Evolutionary conservation across 352 stramenopile species (phyloP), one percentile per base, ranked within the genome.

Genomic region (Phytopythium helicoides): DNA sequence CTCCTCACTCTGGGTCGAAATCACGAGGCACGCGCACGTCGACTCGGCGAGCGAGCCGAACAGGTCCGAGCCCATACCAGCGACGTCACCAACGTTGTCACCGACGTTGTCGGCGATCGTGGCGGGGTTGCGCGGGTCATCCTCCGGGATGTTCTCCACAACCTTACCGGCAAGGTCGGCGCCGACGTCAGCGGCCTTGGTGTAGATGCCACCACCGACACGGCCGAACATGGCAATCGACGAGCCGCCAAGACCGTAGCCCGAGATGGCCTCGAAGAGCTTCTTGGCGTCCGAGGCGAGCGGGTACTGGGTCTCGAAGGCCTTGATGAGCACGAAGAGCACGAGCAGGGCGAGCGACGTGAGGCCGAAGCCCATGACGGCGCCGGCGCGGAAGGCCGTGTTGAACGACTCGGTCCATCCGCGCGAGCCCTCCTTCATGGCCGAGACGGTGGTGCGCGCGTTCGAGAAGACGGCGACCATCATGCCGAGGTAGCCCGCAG

Each of bases 81-180:
- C 97, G 47, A 99, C 96, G 80, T 99, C 97, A 76, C 97, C 97
- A 26, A 99, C 97, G 67, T 99, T 99, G 82, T 99, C 97, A 71
- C 97, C 97, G 41, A 99, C 97, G 71, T 99, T 99, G 77, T 99
- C 97, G 22, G 97, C 97, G 87, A 99, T 99, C 5, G 95, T 98
- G 46, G 97, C 97, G 14, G 97, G 97, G 80, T 99, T 99, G 54
- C 96, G 88, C 54, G 97, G 97, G 90, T 99, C 97, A 69, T 99
- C 97, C 71, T 99, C 97, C 21, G 97, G 97, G 61, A 99, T 99
- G 71, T 97, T 97, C 68, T 98, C 89, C 22, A 99, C 96, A 18
- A 99, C 95, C 80, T 99, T 99, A 67, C 97, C 97, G 19, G 98
- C 97, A 65, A 99, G 89, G 90, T 99, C 97, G 46, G 97, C 97